Conservation (phyloP, 495 filamentous ascomycete species). For the Aspergillus sclerotioniger region DNA sequence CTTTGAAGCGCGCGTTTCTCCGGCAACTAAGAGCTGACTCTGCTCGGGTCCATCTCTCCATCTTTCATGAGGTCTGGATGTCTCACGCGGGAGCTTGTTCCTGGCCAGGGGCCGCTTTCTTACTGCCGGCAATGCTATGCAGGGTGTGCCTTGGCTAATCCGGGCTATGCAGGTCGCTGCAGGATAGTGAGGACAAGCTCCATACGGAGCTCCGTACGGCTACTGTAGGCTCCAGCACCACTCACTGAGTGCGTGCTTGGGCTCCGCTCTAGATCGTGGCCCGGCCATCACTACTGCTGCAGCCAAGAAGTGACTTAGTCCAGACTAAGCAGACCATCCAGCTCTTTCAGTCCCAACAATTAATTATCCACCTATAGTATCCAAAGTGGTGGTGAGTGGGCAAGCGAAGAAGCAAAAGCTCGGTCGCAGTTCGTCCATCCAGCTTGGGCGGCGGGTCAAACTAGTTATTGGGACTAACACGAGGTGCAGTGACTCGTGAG, state of each 20-base stretch:
- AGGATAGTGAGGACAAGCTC: neutral
- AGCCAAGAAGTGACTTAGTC: neutral
- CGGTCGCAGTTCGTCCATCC: neutral
- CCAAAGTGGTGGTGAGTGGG: neutral
- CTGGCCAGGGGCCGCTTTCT: neutral
- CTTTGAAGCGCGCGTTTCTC: neutral
- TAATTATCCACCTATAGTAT: neutral
- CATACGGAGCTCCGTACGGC: neutral
- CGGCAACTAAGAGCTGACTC: neutral
- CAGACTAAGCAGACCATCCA: neutral
- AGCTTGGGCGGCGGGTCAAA: neutral
- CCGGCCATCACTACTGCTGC: neutral
- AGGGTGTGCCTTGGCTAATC: neutral
- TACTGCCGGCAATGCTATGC: neutral
- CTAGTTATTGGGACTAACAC: neutral
- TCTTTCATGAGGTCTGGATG: neutral
- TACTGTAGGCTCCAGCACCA: neutral
- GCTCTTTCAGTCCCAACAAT: neutral
- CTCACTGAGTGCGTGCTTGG: neutral
- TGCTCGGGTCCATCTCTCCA: neutral
- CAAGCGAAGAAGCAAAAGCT: neutral
- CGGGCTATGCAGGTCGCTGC: neutral
- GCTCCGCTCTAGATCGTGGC: neutral
- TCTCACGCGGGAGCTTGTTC: neutral
- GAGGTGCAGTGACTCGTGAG: neutral